A percentile compares a stretch with the other conserved stretches of the same genome.
Evolutionary conservation across 2,329 filamentous ascomycete genomes (phyloP).

Genomic region (Tolypocladium pustulatum): DNA sequence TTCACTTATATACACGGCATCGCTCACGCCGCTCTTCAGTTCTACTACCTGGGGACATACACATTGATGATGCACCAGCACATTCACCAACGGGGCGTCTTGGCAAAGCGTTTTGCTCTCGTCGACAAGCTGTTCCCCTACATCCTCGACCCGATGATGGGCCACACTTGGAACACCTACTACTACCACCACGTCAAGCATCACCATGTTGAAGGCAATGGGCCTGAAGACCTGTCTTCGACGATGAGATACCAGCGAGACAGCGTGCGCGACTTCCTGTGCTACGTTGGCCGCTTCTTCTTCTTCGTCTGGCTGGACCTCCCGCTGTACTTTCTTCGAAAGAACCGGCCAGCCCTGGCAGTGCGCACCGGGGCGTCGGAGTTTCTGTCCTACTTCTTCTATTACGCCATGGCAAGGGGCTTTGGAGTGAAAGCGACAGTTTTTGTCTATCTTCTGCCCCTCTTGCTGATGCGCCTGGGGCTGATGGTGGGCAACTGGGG

Average conservation of each 20-base stretch:
- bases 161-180: constrained; percentile 78
- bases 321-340: constrained; percentile 60
- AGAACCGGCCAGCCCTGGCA: constrained; percentile 44
- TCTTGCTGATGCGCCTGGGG: constrained; percentile 55
- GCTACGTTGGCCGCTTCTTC: constrained; percentile 64
- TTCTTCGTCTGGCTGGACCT: constrained; percentile 67
- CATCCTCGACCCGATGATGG: constrained; percentile 64
- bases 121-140: constrained; percentile 64
- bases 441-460: constrained; percentile 57
- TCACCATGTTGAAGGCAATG: constrained; percentile 74
- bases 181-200: constrained; percentile 82
- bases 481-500: constrained; percentile 81
- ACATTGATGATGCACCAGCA: constrained; percentile 80
- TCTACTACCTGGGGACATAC: constrained; percentile 61
- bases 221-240: constrained; percentile 63
- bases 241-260: constrained; percentile 71
- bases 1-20: constrained; percentile 61
- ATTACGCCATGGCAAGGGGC: constrained; percentile 36
- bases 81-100: constrained; percentile 65
- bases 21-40: constrained; percentile 53
- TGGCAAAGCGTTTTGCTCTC: constrained; percentile 40
- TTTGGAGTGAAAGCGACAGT: constrained; percentile 45
- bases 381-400: constrained; percentile 39
- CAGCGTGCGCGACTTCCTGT: constrained; percentile 52
- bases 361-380: constrained; percentile 52